phyloP scores from a whole-genome alignment of 768 basidiomycete species.

The Boletus subcaerulescens region DNA sequence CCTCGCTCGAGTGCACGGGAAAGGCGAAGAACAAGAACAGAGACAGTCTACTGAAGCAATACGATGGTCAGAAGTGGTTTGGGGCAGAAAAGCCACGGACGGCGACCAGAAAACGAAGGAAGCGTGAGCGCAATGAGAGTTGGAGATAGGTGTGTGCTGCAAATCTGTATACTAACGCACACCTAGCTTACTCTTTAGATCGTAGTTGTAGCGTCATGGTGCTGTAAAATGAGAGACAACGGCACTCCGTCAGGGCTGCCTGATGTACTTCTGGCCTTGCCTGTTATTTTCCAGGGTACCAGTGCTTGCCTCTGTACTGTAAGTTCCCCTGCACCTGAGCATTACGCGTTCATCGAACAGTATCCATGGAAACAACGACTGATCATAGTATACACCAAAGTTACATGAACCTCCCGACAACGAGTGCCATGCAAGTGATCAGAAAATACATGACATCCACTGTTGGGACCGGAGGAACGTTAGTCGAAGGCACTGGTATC shows the following conservation, averaged over 20 bases:
- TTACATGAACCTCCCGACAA: neutral
- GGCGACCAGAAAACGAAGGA: constrained; percentile 7
- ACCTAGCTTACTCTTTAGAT: neutral
- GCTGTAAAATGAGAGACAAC: neutral
- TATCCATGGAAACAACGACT: neutral
- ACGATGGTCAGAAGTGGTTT: constrained; percentile 52
- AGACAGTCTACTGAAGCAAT: constrained; percentile 24
- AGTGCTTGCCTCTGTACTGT: neutral
- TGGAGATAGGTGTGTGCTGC: constrained; percentile 37
- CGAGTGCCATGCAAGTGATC: constrained; percentile 2
- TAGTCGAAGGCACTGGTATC: neutral
- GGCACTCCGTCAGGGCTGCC: neutral
- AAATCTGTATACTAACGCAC: neutral
- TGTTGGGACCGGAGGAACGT: neutral
- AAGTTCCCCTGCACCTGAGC: neutral
- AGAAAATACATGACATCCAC: constrained; percentile 9
- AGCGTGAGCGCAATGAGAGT: constrained; percentile 22
- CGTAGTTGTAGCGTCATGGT: neutral
- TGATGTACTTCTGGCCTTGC: neutral
- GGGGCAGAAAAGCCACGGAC: constrained; percentile 34
- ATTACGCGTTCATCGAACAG: neutral
- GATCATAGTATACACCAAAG: constrained; percentile 3
- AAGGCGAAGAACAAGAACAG: constrained; percentile 8
- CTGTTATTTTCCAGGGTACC: neutral
- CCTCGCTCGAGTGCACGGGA: constrained; percentile 43